phyloP scores from a whole-genome alignment of 805 yeast species.

The Zygosaccharomyces lentus region DNA sequence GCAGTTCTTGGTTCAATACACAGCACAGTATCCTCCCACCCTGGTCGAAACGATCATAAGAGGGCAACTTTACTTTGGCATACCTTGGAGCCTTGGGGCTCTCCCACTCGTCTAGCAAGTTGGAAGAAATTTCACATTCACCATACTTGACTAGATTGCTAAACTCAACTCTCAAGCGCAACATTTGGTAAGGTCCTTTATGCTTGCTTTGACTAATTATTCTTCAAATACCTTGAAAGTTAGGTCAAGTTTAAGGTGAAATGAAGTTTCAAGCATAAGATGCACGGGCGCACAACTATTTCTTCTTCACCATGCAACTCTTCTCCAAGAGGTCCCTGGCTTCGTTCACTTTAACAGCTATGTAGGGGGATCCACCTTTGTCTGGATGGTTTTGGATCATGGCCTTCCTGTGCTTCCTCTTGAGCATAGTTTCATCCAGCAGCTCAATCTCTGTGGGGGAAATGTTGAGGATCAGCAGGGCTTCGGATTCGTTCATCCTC shows the following conservation, averaged over 20 bases:
- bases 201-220: background rate
- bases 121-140: conserved; percentile 10
- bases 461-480: conserved; percentile 59
- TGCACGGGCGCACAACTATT: conserved; percentile 3
- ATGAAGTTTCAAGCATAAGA: background rate
- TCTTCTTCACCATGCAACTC: conserved; percentile 22
- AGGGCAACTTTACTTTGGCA: conserved; percentile 13
- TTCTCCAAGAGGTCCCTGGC: conserved; percentile 67
- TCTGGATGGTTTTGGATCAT: conserved; percentile 93
- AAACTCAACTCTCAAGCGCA: conserved; percentile 13
- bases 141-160: conserved; percentile 1
- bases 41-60: conserved; percentile 8
- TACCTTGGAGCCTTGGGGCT: conserved; percentile 4
- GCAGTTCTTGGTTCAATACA: conserved; percentile 10
- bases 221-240: background rate
- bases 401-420: conserved; percentile 75
- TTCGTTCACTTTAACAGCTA: conserved; percentile 90
- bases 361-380: conserved; percentile 84
- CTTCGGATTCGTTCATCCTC: conserved; percentile 67
- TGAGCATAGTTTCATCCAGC: conserved; percentile 48
- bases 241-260: background rate
- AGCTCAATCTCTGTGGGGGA: conserved; percentile 51
- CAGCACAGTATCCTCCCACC: conserved; percentile 8
- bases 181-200: background rate
- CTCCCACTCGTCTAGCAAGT: conserved; percentile 7